Percentiles rank a stretch among this genome's conserved stretches.
phyloP scores from a whole-genome alignment of 2,329 filamentous ascomycete species.

The Ascochyta koolunga region DNA sequence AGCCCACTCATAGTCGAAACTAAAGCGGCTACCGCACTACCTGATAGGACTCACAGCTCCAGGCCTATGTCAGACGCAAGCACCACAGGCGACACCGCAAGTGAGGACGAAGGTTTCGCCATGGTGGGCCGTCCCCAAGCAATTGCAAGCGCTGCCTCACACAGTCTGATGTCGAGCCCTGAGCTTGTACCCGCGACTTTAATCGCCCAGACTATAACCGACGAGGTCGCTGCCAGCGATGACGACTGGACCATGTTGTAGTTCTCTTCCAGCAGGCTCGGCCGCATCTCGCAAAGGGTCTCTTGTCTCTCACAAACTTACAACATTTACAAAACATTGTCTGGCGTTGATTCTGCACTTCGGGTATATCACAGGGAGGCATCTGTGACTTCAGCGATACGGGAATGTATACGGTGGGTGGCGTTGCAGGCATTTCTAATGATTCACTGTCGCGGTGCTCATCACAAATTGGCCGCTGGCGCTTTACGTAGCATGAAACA shows the following conservation, averaged over 20 bases:
- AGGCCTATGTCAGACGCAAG: background rate
- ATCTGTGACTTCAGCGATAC: too few relatives aligned
- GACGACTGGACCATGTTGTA: constrained; percentile 6
- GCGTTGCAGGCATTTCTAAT: too few relatives aligned
- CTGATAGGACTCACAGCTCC: background rate
- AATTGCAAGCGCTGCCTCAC: background rate
- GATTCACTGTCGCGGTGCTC: too few relatives aligned
- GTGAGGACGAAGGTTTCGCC: constrained; percentile 11
- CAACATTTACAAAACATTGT: background rate
- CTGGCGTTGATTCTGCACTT: background rate
- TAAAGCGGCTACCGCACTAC: background rate
- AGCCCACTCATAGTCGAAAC: background rate
- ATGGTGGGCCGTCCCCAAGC: background rate
- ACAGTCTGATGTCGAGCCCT: constrained; percentile 11
- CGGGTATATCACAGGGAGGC: too few relatives aligned
- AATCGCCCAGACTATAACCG: background rate
- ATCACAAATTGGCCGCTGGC: too few relatives aligned
- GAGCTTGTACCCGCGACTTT: constrained; percentile 7
- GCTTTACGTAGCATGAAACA: too few relatives aligned
- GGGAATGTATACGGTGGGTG: too few relatives aligned
- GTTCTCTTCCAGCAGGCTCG: background rate
- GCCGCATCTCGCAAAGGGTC: background rate
- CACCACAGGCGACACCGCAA: background rate
- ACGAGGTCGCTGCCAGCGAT: background rate
- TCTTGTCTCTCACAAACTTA: background rate